Conservation (phyloP, 129 eudicot species). For the Pittosporum tobira region DNA sequence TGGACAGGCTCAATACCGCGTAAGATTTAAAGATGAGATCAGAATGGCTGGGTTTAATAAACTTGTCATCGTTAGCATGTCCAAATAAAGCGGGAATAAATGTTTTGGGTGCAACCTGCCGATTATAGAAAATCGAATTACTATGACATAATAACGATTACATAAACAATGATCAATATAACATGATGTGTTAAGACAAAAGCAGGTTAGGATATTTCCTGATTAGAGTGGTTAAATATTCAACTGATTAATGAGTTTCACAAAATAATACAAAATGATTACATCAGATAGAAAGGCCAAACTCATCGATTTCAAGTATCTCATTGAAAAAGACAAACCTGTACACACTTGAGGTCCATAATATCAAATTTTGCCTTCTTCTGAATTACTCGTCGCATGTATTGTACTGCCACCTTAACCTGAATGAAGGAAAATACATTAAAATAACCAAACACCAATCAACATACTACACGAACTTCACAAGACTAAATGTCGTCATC, state of each 20-base stretch:
- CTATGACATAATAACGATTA: background rate
- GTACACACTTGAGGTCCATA: constrained; percentile 54
- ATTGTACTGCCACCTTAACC: constrained; percentile 89
- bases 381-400: constrained; percentile 86
- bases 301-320: constrained; percentile 1
- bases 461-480: constrained; percentile 10
- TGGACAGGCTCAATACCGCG: constrained; percentile 41
- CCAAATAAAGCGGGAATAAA: constrained; percentile 93
- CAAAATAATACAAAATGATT: background rate
- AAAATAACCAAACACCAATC: background rate
- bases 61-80: constrained; percentile 92
- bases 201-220: constrained; percentile 1
- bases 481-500: background rate
- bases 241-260: background rate
- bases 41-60: constrained; percentile 79
- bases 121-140: constrained; percentile 12
- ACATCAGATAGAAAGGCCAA: constrained; percentile 8
- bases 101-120: constrained; percentile 85
- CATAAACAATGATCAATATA: background rate
- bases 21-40: constrained; percentile 64
- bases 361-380: constrained; percentile 95
- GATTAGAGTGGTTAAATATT: background rate
- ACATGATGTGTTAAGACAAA: background rate
- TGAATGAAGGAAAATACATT: constrained; percentile 16
- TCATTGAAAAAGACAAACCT: constrained; percentile 34